Evolutionary conservation across 306 rosid species (phyloP).

Genomic region (Lotus japonicus): DNA sequence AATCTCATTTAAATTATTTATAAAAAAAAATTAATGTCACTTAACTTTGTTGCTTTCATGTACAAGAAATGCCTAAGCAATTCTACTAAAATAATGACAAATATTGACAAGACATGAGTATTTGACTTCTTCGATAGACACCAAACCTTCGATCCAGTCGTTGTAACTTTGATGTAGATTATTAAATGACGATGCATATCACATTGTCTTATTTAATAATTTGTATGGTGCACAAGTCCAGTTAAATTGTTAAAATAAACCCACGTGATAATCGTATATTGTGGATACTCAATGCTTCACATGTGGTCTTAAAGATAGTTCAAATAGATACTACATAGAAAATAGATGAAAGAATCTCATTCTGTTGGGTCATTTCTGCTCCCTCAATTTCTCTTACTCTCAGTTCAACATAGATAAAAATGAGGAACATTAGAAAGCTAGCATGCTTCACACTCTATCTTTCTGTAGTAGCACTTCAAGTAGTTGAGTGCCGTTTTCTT

Average conservation of each 20-base stretch:
- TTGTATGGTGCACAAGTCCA: too few species aligned
- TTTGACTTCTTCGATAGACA: too few species aligned
- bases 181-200: too few species aligned
- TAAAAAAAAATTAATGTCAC: neutral
- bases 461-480: neutral
- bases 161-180: too few species aligned
- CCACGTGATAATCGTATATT: too few species aligned
- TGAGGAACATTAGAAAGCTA: slow-evolving; percentile 14
- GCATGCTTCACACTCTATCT: slow-evolving; percentile 10
- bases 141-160: too few species aligned
- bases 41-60: neutral
- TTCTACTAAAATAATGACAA: too few species aligned
- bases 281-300: neutral
- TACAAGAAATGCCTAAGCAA: too few species aligned
- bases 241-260: too few species aligned
- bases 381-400: neutral
- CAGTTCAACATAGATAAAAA: neutral
- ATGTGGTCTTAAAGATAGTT: neutral
- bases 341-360: neutral
- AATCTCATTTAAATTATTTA: too few species aligned
- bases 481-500: slow-evolving; percentile 28
- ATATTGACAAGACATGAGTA: too few species aligned
- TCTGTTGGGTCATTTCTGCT: neutral
- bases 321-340: neutral
- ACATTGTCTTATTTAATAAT: too few species aligned